These are phyloP conservation scores for Neckera pumila DNA, from an alignment of 225 moss, liverwort and hornwort genomes.

Conservation along the genomic window DNA sequence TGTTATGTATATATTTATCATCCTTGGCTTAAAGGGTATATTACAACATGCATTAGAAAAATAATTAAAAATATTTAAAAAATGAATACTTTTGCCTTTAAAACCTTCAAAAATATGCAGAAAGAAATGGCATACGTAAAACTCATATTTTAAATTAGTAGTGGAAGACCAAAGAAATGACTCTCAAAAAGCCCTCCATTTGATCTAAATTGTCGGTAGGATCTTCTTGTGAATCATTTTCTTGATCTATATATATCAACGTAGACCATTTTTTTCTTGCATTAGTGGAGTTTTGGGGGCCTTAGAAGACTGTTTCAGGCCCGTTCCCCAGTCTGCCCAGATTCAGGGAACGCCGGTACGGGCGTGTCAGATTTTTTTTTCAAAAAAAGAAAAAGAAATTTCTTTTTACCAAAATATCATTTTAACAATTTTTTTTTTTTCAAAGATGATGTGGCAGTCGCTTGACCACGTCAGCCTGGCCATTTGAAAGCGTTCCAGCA, in stretches of 20 bases:
- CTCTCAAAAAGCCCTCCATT: accelerated
- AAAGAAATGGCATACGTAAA: background rate
- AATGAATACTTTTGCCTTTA: background rate
- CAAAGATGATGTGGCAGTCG: no score
- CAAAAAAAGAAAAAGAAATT: no score
- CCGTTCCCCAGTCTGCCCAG: no score
- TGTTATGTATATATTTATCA: background rate
- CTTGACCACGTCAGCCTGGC: no score
- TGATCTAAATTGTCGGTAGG: background rate
- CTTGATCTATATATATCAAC: accelerated
- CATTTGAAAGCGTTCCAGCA: no score
- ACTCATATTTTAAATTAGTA: background rate
- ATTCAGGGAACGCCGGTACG: no score
- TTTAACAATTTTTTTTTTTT: no score
- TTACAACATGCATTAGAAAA: background rate
- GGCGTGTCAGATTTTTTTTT: no score
- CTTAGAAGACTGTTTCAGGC: no score
- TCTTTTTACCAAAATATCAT: no score
- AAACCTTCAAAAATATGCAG: background rate
- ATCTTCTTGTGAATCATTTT: background rate
- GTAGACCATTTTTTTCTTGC: background rate
- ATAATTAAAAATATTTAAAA: background rate
- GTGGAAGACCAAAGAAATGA: background rate
- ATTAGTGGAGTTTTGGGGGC: no score
- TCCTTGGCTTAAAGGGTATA: accelerated